phyloP scores from a whole-genome alignment of 192 early-diverging fungal species.

The Neocallimastix lanati region DNA sequence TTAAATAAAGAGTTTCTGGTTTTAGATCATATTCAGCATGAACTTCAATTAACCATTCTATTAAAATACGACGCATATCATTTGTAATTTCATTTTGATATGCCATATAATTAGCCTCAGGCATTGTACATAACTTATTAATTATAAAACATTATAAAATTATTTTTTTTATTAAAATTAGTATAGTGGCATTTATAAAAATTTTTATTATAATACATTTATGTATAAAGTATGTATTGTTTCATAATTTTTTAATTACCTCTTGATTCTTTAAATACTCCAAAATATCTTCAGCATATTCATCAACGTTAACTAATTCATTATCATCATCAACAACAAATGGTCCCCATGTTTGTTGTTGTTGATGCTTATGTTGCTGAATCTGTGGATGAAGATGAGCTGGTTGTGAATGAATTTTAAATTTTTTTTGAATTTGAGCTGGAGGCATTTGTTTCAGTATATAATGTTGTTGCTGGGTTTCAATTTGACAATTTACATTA shows the following conservation, averaged over 20 bases:
- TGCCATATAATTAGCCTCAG: constrained; percentile 17
- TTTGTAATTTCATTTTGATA: constrained; percentile 24
- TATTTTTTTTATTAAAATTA: too few relatives aligned
- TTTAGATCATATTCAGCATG: constrained; percentile 25
- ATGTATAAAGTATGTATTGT: too few relatives aligned
- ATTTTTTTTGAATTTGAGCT: neutral
- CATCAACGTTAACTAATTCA: neutral
- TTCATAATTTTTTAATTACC: neutral
- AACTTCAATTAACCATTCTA: constrained; percentile 33
- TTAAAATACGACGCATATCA: constrained; percentile 22
- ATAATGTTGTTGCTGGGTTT: neutral
- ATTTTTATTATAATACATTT: too few relatives aligned
- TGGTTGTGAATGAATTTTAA: neutral
- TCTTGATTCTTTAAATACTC: neutral
- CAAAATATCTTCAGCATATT: neutral
- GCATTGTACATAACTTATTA: constrained; percentile 4
- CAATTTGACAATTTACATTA: neutral
- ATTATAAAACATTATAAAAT: neutral
- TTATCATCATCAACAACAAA: neutral
- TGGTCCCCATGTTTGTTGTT: neutral
- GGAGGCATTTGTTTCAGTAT: neutral
- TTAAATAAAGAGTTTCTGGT: constrained; percentile 33
- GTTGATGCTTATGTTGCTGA: neutral
- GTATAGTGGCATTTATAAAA: too few relatives aligned
- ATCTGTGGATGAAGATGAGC: neutral